phyloP scores from a whole-genome alignment of 2,329 filamentous ascomycete species.

The Xylaria sp. region DNA sequence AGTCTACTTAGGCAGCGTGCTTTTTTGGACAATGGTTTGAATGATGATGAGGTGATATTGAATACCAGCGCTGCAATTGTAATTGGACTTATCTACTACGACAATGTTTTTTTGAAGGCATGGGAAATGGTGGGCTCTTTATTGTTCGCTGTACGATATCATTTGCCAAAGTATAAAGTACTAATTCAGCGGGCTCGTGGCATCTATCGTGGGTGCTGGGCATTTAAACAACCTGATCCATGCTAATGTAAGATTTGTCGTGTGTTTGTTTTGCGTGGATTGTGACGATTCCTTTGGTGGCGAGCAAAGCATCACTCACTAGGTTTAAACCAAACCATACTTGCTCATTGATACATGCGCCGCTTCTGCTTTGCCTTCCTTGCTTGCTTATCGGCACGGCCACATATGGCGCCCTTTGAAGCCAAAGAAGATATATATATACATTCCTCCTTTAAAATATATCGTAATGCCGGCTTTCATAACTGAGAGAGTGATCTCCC shows the following conservation, averaged over 20 bases:
- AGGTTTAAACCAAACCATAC: not conserved
- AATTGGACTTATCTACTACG: constrained; percentile 7
- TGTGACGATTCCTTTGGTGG: not conserved
- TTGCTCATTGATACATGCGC: not conserved
- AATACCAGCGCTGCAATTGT: constrained; percentile 1
- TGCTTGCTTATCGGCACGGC: not conserved
- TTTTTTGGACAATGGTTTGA: constrained; percentile 12
- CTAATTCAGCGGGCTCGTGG: constrained; percentile 9
- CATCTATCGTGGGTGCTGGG: not conserved
- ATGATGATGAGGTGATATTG: constrained; percentile 1
- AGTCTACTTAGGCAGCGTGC: constrained; percentile 6
- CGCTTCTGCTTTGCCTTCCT: not conserved
- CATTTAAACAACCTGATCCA: not conserved
- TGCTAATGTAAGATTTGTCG: not conserved
- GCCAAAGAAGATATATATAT: not conserved
- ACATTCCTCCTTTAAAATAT: not conserved
- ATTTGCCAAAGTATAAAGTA: constrained; percentile 18
- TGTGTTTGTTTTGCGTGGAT: not conserved
- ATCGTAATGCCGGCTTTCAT: constrained; percentile 9
- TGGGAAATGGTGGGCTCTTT: constrained; percentile 1
- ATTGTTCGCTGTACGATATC: constrained; percentile 27
- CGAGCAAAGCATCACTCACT: not conserved
- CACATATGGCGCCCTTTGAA: not conserved
- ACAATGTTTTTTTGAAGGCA: constrained; percentile 16
- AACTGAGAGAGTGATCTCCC: not conserved